Conservation (phyloP, 2,329 filamentous ascomycete genomes). For the Botrytis hyacinthi region DNA sequence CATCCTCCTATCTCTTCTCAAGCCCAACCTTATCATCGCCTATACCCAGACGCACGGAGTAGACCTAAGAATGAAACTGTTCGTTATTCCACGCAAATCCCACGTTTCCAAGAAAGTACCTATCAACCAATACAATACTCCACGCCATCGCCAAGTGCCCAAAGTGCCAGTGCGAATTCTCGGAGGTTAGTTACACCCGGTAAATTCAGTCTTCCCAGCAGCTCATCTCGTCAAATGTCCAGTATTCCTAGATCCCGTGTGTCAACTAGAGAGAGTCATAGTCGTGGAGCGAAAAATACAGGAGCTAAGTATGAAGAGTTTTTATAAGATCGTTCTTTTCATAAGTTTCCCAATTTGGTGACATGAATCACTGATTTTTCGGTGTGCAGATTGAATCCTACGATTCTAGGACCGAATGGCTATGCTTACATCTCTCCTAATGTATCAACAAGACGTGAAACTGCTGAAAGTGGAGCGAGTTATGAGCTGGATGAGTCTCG, state of each 20-base stretch:
- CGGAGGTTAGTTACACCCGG: neutral
- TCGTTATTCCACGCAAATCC: rapidly evolving
- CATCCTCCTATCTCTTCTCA: neutral
- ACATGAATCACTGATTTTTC: neutral
- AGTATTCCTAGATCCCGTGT: neutral
- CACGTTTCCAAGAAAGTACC: neutral
- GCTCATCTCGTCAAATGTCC: neutral
- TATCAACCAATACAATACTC: neutral
- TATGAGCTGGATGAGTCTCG: neutral
- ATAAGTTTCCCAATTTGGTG: neutral
- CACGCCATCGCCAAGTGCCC: neutral
- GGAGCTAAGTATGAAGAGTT: neutral
- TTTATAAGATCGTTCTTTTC: neutral
- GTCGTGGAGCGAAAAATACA: neutral
- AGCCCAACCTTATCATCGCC: neutral
- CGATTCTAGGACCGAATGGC: neutral
- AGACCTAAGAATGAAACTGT: neutral
- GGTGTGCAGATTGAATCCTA: neutral
- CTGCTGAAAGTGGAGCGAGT: too few species aligned
- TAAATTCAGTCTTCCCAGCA: neutral
- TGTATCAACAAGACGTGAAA: neutral
- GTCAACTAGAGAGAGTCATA: neutral
- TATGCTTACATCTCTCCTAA: neutral
- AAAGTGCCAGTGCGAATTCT: neutral
- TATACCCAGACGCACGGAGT: neutral